phyloP scores from a whole-genome alignment of 1,284 basidiomycete genomes.

The Tylopilus orsonianus region DNA sequence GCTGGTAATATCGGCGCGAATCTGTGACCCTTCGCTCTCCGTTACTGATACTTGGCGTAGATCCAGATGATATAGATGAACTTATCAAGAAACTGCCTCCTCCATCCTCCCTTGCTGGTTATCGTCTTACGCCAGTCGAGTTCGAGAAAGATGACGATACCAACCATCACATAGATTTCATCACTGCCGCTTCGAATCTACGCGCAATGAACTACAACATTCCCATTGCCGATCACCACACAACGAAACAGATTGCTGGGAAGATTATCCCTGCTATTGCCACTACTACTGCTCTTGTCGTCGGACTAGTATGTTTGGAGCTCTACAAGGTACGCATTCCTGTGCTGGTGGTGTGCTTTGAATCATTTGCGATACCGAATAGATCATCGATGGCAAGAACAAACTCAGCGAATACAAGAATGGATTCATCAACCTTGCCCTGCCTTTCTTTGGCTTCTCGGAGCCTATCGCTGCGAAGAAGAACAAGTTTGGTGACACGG shows the following conservation, averaged over 20 bases:
- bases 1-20: slow-evolving; percentile 36
- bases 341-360: not conserved
- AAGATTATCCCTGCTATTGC: slow-evolving; percentile 99
- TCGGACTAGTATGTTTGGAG: slow-evolving; percentile 94
- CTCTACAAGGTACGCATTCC: slow-evolving; percentile 79
- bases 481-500: slow-evolving; percentile 81
- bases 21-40: not conserved
- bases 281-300: slow-evolving; percentile 94
- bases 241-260: slow-evolving; percentile 98
- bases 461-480: slow-evolving; percentile 95
- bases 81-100: slow-evolving; percentile 74
- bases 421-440: slow-evolving; percentile 95
- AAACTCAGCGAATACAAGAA: slow-evolving; percentile 98
- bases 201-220: slow-evolving; percentile 97
- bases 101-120: slow-evolving; percentile 90
- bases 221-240: slow-evolving; percentile 84
- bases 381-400: slow-evolving; percentile 95
- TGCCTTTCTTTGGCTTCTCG: slow-evolving; percentile 99
- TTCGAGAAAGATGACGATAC: slow-evolving; percentile 99
- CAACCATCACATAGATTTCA: slow-evolving; percentile 99
- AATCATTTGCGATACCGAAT: slow-evolving; percentile 6
- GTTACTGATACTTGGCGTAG: slow-evolving; percentile 31
- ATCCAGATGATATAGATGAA: slow-evolving; percentile 54
- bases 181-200: slow-evolving; percentile 96
- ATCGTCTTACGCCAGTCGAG: slow-evolving; percentile 92